Evolutionary conservation across 139 green algal species (phyloP).

Genomic region (Haematococcus sp.): DNA sequence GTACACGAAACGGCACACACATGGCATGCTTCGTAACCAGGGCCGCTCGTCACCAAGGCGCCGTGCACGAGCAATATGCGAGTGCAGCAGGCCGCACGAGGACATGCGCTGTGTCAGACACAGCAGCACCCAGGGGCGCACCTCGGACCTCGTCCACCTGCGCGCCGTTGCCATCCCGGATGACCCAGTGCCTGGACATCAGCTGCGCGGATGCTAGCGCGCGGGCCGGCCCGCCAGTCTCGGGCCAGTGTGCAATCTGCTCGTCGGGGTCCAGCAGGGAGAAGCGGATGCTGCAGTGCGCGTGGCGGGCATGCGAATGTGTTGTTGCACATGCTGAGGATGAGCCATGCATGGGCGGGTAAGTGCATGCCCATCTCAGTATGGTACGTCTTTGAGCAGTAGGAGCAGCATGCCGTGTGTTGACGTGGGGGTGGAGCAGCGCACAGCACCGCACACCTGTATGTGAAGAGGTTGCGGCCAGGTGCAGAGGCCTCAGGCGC

Average conservation of each 20-base stretch:
- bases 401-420: too few relatives aligned
- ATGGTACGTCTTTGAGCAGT: too few relatives aligned
- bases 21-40: too few relatives aligned
- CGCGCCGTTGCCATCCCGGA: constrained; percentile 33
- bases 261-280: constrained; percentile 41
- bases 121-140: neutral
- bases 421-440: too few relatives aligned
- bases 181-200: constrained; percentile 63
- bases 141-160: constrained; percentile 52
- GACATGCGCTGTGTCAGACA: neutral
- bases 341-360: too few relatives aligned
- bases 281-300: constrained; percentile 46
- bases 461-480: neutral
- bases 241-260: constrained; percentile 27
- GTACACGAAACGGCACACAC: too few relatives aligned
- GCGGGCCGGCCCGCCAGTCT: neutral
- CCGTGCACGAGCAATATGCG: too few relatives aligned
- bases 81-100: neutral
- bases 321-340: neutral
- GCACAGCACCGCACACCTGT: too few relatives aligned
- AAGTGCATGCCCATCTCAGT: too few relatives aligned
- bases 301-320: neutral
- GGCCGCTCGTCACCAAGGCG: too few relatives aligned
- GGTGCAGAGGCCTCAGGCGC: constrained; percentile 38
- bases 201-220: constrained; percentile 57